Conservation (phyloP, 1,284 basidiomycete genomes). For the Irpex rosettiformis region DNA sequence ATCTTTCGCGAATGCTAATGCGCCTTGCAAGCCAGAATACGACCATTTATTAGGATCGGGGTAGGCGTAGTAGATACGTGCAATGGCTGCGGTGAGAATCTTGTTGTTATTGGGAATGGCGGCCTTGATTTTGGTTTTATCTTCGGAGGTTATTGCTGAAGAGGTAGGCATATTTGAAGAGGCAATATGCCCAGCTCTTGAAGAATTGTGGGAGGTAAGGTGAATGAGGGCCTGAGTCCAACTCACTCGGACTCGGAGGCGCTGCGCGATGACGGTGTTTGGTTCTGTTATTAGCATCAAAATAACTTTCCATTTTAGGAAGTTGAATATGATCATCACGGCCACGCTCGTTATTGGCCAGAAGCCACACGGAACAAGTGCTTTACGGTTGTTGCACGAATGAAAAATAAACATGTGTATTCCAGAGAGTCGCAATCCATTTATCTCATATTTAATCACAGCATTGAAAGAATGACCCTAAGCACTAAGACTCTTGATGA, state of each 20-base stretch:
- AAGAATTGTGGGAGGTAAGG: too few species aligned
- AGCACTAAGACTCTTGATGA: slow-evolving; percentile 17
- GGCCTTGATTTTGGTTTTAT: slow-evolving; percentile 75
- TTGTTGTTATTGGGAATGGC: slow-evolving; percentile 61
- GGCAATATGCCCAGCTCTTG: background rate
- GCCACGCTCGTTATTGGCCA: background rate
- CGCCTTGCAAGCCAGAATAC: slow-evolving; percentile 85
- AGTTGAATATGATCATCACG: background rate
- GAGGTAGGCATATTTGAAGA: slow-evolving; percentile 58
- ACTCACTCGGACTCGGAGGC: background rate
- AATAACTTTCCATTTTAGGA: slow-evolving; percentile 1
- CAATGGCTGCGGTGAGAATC: slow-evolving; percentile 76
- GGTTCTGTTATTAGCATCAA: slow-evolving; percentile 9
- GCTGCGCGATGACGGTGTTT: slow-evolving; percentile 5
- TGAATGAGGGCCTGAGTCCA: too few species aligned
- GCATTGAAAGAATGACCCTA: background rate
- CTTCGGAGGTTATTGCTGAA: slow-evolving; percentile 66
- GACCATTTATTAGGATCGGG: slow-evolving; percentile 77
- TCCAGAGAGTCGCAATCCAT: background rate
- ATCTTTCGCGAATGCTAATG: slow-evolving; percentile 70
- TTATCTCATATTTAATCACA: background rate
- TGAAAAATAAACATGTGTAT: background rate
- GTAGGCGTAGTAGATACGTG: slow-evolving; percentile 84
- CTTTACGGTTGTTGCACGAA: too few species aligned
- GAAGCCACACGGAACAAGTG: too few species aligned